These are phyloP conservation scores for Phaeophleospora eucalypticola DNA, from an alignment of 2,329 filamentous ascomycete species.

Conservation along the genomic window DNA sequence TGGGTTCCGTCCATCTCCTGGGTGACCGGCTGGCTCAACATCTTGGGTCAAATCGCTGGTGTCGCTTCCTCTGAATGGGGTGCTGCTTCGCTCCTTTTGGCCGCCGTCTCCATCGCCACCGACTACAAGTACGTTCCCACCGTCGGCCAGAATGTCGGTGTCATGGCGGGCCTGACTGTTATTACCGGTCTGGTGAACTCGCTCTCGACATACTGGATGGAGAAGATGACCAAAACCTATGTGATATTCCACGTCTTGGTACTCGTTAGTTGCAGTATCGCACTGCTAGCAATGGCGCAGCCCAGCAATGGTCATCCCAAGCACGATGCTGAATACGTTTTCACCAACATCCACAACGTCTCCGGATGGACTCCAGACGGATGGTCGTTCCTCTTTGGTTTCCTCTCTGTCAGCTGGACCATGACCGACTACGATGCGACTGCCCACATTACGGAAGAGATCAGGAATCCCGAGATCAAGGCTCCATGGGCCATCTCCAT, in stretches of 20 bases:
- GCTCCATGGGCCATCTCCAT: constrained; percentile 55
- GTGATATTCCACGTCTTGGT: constrained; percentile 55
- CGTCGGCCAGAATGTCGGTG: constrained; percentile 46
- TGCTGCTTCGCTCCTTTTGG: constrained; percentile 53
- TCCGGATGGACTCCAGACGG: constrained; percentile 54
- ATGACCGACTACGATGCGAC: constrained; percentile 55
- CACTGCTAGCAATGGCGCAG: constrained; percentile 47
- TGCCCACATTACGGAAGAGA: constrained; percentile 51
- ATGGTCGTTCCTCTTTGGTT: constrained; percentile 58
- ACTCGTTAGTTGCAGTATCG: constrained; percentile 49
- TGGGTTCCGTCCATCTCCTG: constrained; percentile 50
- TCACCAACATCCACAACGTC: constrained; percentile 49
- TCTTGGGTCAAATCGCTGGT: constrained; percentile 51
- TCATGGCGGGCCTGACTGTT: constrained; percentile 54
- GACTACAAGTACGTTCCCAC: constrained; percentile 38
- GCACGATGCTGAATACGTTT: constrained; percentile 52
- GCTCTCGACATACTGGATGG: constrained; percentile 55
- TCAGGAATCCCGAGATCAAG: constrained; percentile 48
- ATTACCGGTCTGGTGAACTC: constrained; percentile 53
- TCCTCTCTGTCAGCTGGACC: constrained; percentile 57
- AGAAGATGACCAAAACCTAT: constrained; percentile 55
- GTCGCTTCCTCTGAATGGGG: constrained; percentile 57
- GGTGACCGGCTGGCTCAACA: constrained; percentile 39
- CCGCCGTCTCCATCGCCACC: constrained; percentile 49
- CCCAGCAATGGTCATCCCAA: constrained; percentile 40